Evolutionary conservation across 176 grass and related monocot species (phyloP), one percentile per base, ranked within the genome.

Genomic region (Lolium multiflorum): DNA sequence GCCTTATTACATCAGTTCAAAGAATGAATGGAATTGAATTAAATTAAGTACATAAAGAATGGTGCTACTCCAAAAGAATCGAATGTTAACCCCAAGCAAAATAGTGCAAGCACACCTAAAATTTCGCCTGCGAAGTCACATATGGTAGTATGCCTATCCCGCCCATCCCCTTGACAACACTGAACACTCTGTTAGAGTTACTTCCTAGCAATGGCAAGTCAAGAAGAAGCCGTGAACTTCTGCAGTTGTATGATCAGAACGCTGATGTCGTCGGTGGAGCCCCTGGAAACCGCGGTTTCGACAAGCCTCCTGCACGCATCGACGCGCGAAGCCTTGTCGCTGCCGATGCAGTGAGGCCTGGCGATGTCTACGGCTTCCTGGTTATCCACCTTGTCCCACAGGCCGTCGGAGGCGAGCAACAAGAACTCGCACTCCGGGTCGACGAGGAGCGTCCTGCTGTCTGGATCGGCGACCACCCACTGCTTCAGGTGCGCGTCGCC

Each of bases 331-430:
- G 79, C 38, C 28, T 88, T 91, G 18, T 82, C 43, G 24, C 76
- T 80, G 24, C 57, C 52, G 49, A 77, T 70, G 77, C 85, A 97
- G 63, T 92, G 68, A 21, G 90, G 89, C 0, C 94, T 74, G 35
- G 82, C 87, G 21, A 93, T 81, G 86, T 94, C 89, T 3, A 99
- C 86, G 0, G 97, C 97, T 85, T 99, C 97, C 83, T 99, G 97
- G 72, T 99, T 99, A 71, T 81, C 88, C 75, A 99, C 91, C 76
- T 93, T 94, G 78, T 99, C 94, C 97, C 97, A 99, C 28, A 99
- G 84, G 15, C 97, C 97, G 50, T 99, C 97, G 6, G 97, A 97
- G 35, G 94, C 97, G 38, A 99, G 92, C 44, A 99, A 90, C 69
- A 99, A 81, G 90, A 99, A 99, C 58, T 99, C 97, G 39, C 89